These are phyloP conservation scores for Nemania serpens DNA, from an alignment of 2,329 filamentous ascomycete species.

Conservation along the genomic window DNA sequence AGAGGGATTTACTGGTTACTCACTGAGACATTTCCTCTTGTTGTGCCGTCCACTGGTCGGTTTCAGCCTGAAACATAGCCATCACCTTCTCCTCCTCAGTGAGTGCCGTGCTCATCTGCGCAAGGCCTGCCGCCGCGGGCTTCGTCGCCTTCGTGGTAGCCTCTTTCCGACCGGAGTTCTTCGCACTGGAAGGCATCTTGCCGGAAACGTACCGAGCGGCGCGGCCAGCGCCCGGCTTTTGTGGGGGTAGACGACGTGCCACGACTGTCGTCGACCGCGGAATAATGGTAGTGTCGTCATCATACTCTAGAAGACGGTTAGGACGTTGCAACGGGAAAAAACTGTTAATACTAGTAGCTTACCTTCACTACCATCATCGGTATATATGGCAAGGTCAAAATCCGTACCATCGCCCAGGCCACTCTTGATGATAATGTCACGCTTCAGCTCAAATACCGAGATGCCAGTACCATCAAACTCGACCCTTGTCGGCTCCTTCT, in stretches of 20 bases:
- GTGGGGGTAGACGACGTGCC: conserved; percentile 81
- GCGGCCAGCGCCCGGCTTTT: conserved; percentile 82
- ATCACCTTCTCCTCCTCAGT: conserved; percentile 94
- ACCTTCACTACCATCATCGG: conserved; percentile 91
- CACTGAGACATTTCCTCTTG: conserved; percentile 90
- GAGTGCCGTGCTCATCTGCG: conserved; percentile 75
- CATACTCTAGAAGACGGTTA: conserved; percentile 70
- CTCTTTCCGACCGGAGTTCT: conserved; percentile 74
- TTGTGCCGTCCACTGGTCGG: conserved; percentile 89
- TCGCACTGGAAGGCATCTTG: conserved; percentile 89
- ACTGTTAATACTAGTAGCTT: conserved; percentile 46
- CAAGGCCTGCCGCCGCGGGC: conserved; percentile 60
- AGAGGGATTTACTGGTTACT: conserved; percentile 39
- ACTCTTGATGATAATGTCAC: conserved; percentile 95
- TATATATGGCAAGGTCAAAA: conserved; percentile 93
- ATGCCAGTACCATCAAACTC: conserved; percentile 98
- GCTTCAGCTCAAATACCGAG: conserved; percentile 97
- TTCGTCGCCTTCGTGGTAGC: conserved; percentile 64
- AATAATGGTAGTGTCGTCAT: conserved; percentile 97
- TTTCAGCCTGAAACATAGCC: conserved; percentile 88
- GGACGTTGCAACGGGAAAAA: not conserved
- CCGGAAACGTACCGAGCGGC: conserved; percentile 95
- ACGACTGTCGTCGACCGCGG: conserved; percentile 93
- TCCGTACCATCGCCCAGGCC: conserved; percentile 94
- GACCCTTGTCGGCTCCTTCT: conserved; percentile 91